Percentiles rank a stretch among this genome's conserved stretches.
Conservation (phyloP, 2,329 filamentous ascomycete species). For the Cadophora luteo-olivacea region DNA sequence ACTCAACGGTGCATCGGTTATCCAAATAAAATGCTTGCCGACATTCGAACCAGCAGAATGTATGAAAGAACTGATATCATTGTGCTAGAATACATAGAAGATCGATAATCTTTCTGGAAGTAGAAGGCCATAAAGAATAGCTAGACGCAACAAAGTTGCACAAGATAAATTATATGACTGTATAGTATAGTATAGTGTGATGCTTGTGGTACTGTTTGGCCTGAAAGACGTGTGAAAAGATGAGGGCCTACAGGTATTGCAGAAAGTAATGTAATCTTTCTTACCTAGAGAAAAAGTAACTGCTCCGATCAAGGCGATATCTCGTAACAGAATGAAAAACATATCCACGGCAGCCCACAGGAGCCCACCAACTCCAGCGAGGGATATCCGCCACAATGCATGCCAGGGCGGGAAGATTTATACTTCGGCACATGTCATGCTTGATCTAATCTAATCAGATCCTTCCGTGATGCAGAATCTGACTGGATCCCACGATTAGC, state of each 20-base stretch:
- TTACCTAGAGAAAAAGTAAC: background rate
- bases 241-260: background rate
- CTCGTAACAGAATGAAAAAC: conserved; percentile 8
- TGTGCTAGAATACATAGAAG: no score
- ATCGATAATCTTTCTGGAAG: no score
- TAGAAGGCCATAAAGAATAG: no score
- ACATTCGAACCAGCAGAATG: no score
- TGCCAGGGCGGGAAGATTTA: background rate
- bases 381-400: background rate
- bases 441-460: conserved; percentile 20
- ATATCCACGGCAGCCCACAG: background rate
- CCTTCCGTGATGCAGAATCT: background rate
- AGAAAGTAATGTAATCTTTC: background rate
- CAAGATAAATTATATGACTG: no score
- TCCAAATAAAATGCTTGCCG: no score
- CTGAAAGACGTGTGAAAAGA: background rate
- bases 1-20: no score
- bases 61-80: no score
- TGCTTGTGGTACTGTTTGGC: background rate
- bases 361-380: background rate
- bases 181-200: no score
- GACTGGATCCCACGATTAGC: conserved; percentile 2
- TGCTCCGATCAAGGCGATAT: conserved; percentile 12
- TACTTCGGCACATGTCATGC: conserved; percentile 6
- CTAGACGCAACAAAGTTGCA: no score